Evolutionary conservation across 495 filamentous ascomycete species (phyloP), one percentile per base, ranked within the genome.

Genomic region (Staphylotrichum longicolle): DNA sequence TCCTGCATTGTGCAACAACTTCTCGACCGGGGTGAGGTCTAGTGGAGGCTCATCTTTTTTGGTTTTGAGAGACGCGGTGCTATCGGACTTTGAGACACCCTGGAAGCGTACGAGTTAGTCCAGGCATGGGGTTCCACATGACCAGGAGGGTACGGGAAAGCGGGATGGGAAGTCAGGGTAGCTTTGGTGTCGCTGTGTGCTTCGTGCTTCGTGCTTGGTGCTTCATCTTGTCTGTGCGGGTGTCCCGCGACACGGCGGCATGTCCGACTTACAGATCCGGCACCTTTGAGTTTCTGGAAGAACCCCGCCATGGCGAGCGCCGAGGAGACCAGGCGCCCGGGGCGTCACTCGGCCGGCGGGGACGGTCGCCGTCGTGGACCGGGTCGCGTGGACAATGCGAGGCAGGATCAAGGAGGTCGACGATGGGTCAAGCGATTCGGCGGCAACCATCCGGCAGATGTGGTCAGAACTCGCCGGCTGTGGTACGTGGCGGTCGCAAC

Each of bases 11-110:
- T 83, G 81, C 37, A 97, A 75, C 73, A 91, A 83, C 78, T 88
- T 94, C 77, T 96, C 90, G 20, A 97, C 72, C 11, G 92, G 89
- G 5, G 89, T 93, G 57, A 87, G 75, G 70, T 88, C 87, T 12
- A 78, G 82, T 46, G 79, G 71, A 63, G 86, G 80, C 59, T 85
- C 83, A 57, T 93, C 89, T 72, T 91, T 94, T 75, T 93, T 93
- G 63, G 72, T 75, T 45, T 66, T 68, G 20, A 70, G 60, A 62
- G 72, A 70, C 63, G 75, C 72, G 63, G 75, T 77, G 67, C 60
- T 68, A 57, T 76, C 69, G 62, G 77, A 54, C 59, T 69, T 70
- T 54, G 72, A 72, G 63, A 61, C 66, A 45, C 72, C 65, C 77
- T 79, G 57, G 15, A 35, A 4, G 27, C 14, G 15, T 7, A 7